Evolutionary conservation across 2,329 filamentous ascomycete species (phyloP), one percentile per base, ranked within the genome.

Genomic region (Sclerotinia trifoliorum): DNA sequence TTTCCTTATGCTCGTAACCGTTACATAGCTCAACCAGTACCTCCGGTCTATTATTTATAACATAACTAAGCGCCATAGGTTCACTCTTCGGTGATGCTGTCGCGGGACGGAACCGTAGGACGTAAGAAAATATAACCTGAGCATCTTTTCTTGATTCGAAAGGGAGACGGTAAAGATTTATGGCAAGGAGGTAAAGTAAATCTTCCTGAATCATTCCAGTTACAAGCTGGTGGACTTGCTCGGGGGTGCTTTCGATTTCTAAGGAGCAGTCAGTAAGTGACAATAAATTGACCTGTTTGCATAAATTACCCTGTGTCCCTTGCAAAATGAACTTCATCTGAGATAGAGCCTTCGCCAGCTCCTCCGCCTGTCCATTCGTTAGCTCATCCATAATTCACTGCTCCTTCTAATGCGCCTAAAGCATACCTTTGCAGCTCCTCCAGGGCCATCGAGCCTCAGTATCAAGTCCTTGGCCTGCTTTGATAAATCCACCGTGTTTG

Each of bases 91-190:
- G 83, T 26, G 89, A 87, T 2, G 85, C 86, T 55, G 85, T 86
- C 15, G 87, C 83, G 7, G 90, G 90, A 72, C 92, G 91, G 83
- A 95, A 97, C 73, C 94, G 92, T 78, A 97, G 93, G 73, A 96
- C 91, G 79, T 94, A 95, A 52, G 93, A 97, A 81, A 98, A 95
- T 78, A 97, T 95, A 71, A 95, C 92, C 78, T 97, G 94, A 17
- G 92, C 92, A 77, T 97, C 94, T 82, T 97, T 98, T 76, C 94
- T 90, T 49, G 94, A 92, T 82, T 99, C 95, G 82, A 99, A 99
- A 0, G 94, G 93, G 5, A 99, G 86, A 64, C 90, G 87, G 80
- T 92, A 88, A 57, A 99, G 90, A 77, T 90, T 90, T 70, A 89
- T 85, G 26, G 94, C 93, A 68, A 99, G 89, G 64, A 91, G 84